phyloP scores from a whole-genome alignment of 2,329 filamentous ascomycete genomes.

The Cladosporium sp. region DNA sequence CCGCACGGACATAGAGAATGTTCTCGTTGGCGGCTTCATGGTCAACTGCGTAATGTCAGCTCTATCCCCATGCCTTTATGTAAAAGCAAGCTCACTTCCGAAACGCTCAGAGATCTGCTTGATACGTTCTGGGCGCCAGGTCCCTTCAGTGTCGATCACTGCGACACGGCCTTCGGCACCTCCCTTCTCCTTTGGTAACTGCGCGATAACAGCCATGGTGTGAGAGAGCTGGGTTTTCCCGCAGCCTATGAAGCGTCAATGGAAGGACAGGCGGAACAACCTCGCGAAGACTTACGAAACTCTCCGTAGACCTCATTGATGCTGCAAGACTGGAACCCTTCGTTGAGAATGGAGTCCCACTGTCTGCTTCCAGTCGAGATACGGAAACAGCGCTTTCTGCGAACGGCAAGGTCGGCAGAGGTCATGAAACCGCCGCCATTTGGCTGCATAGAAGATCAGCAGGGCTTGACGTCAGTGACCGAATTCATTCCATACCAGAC shows the following conservation, averaged over 20 bases:
- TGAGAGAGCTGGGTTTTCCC: slow-evolving; percentile 67
- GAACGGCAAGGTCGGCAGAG: slow-evolving; percentile 58
- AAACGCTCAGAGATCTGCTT: slow-evolving; percentile 63
- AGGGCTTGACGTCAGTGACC: not conserved
- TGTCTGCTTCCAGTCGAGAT: slow-evolving; percentile 68
- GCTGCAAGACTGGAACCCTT: slow-evolving; percentile 66
- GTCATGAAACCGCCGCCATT: slow-evolving; percentile 59
- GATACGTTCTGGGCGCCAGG: slow-evolving; percentile 63
- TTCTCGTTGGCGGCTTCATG: slow-evolving; percentile 59
- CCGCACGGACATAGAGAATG: slow-evolving; percentile 59
- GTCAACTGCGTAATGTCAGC: slow-evolving; percentile 40
- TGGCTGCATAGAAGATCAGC: slow-evolving; percentile 39
- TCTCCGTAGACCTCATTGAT: slow-evolving; percentile 62
- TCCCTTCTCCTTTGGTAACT: slow-evolving; percentile 52
- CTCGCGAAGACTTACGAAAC: slow-evolving; percentile 36
- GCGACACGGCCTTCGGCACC: slow-evolving; percentile 65
- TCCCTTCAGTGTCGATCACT: slow-evolving; percentile 62
- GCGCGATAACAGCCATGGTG: slow-evolving; percentile 62
- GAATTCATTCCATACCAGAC: slow-evolving; percentile 43
- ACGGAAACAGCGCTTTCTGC: slow-evolving; percentile 58
- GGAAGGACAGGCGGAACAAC: slow-evolving; percentile 14
- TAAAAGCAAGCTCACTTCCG: slow-evolving; percentile 35
- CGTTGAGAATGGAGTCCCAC: slow-evolving; percentile 60
- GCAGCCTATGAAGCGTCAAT: slow-evolving; percentile 34
- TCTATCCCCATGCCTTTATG: not conserved